Evolutionary conservation across 768 basidiomycete species (phyloP).

Genomic region (Pleurotus ostreatus): DNA sequence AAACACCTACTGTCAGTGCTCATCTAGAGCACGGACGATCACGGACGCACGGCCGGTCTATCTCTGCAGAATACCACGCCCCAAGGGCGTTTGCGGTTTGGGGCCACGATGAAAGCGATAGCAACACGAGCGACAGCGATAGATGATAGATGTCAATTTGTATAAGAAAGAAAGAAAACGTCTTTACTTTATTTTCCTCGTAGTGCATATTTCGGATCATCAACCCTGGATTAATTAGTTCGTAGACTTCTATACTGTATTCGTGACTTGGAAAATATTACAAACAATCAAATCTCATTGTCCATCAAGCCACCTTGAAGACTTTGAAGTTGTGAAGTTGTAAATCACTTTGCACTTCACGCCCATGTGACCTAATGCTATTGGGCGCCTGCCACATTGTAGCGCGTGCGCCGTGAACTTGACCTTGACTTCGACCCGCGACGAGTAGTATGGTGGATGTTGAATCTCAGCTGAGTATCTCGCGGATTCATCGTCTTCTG

Average conservation of each 20-base stretch:
- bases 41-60: constrained; percentile 28
- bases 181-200: too few relatives aligned
- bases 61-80: constrained; percentile 34
- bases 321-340: too few relatives aligned
- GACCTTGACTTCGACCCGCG: neutral
- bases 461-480: constrained; percentile 29
- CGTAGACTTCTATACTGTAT: too few relatives aligned
- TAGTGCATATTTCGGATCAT: too few relatives aligned
- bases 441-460: constrained; percentile 12
- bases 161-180: too few relatives aligned
- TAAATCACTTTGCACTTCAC: too few relatives aligned
- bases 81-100: constrained; percentile 76
- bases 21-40: constrained; percentile 24
- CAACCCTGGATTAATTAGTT: too few relatives aligned
- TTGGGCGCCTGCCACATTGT: too few relatives aligned
- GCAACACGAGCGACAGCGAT: constrained; percentile 74
- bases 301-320: too few relatives aligned
- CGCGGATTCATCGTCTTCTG: constrained; percentile 40
- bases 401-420: neutral
- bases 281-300: too few relatives aligned
- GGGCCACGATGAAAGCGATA: constrained; percentile 88
- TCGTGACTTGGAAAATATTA: too few relatives aligned
- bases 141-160: neutral
- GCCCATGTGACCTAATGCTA: too few relatives aligned
- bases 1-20: constrained; percentile 55